Percentiles rank a stretch among this genome's conserved stretches.
phyloP scores from a whole-genome alignment of 2,329 filamentous ascomycete genomes.

The Cercospora nicotianae region DNA sequence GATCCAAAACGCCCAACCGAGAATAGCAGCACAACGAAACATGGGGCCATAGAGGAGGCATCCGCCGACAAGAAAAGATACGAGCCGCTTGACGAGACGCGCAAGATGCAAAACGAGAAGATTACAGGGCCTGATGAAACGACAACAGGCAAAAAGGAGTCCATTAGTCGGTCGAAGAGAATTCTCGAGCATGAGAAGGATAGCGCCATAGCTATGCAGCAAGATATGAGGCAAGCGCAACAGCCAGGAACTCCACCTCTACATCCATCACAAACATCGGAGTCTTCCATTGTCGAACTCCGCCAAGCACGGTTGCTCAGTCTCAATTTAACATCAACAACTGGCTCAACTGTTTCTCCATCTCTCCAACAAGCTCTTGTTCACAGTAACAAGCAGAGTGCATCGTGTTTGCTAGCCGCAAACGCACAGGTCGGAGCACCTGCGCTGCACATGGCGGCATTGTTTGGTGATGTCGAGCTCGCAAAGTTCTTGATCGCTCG shows the following conservation, averaged over 20 bases:
- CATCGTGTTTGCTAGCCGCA: neutral
- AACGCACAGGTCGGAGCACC: neutral
- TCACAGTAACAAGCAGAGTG: neutral
- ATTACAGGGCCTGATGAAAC: neutral
- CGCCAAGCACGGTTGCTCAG: neutral
- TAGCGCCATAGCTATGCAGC: neutral
- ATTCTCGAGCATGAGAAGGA: neutral
- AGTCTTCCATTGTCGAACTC: neutral
- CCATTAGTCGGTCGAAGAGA: neutral
- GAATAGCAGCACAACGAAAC: neutral
- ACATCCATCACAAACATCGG: neutral
- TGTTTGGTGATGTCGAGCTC: conserved; percentile 8
- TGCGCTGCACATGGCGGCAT: conserved; percentile 11
- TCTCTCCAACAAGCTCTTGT: neutral
- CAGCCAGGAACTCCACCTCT: neutral
- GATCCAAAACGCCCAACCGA: neutral
- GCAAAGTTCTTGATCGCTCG: neutral
- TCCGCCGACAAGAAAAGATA: neutral
- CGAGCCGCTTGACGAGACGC: neutral
- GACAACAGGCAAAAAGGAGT: neutral
- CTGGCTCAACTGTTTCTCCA: neutral
- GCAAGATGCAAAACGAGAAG: no score
- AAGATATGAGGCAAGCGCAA: neutral
- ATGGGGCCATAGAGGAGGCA: neutral
- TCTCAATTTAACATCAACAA: neutral